Base-by-base conservation (phyloP, 2,329 filamentous ascomycete genomes). In the Endothia cerciana region DNA sequence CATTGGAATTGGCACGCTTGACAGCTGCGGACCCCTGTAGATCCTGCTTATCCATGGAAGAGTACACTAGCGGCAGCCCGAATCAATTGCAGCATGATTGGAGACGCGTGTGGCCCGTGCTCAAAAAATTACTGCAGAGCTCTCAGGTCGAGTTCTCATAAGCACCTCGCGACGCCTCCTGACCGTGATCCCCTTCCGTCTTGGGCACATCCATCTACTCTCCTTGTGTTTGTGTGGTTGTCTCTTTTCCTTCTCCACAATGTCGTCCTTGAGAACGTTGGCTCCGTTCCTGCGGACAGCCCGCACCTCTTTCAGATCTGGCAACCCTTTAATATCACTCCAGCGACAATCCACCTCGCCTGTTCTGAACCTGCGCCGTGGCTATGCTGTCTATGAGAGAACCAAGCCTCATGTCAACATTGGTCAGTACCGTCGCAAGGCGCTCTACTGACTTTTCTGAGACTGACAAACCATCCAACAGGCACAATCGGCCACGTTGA, bases 401-500 rank as follows among this genome's bases (percentile, higher is more conserved):
- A 89, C 85, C 77, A 99, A 99, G 87, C 95, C 95, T 67, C 95
- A 99, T 80, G 94, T 99, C 72, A 99, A 99, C 84, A 95, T 99
- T 77, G 95, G 95, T 92, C 85, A 72, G 84, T 68, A 5, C 11
- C 62, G 11, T 56, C 38, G 17, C 13, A n/a, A n/a, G 58, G 28
- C 19, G 41, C 25, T 58, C 64, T 6, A 64, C 51, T 70, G 69
- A 64, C 70, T 57, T 3, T 22, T 25, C 53, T 64, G 25, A 28
- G 28, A 56, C 69, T 74, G 36, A 72, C 67, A 56, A 13, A 17
- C n/a, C 3, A 56, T 62, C 53, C 28, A 62, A 33, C 59, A 94
- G 91, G 91, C 79, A 99, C 95, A 74, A 99, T 99, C 82, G 95
- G 95, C 74, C 95, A 99, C 85, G 95, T 99, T 82, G 95, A 99